Evolutionary conservation across 176 grass and related monocot species (phyloP).

Genomic region (Miscanthus lutarioriparius): DNA sequence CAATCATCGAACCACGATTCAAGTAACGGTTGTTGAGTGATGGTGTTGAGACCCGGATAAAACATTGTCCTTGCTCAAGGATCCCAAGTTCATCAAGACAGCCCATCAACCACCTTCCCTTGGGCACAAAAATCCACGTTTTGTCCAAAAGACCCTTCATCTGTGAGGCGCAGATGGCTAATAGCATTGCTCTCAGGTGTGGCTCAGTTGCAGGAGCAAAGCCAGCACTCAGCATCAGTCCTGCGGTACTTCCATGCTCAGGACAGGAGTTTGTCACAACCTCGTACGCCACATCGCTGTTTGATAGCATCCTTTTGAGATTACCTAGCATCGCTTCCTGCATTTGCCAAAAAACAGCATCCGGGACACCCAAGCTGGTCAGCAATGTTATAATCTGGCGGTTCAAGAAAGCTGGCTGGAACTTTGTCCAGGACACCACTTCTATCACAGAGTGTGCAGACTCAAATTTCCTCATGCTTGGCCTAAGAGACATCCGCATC

Average conservation of each 20-base stretch:
- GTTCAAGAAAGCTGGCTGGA: slow-evolving; percentile 83
- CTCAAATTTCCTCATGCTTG: slow-evolving; percentile 84
- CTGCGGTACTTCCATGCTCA: slow-evolving; percentile 62
- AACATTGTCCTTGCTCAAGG: slow-evolving; percentile 85
- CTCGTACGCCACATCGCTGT: slow-evolving; percentile 62
- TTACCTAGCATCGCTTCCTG: slow-evolving; percentile 66
- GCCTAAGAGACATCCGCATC: slow-evolving; percentile 52
- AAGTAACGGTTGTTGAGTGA: slow-evolving; percentile 49
- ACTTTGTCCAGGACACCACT: slow-evolving; percentile 80
- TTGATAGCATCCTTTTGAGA: slow-evolving; percentile 52
- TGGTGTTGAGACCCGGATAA: slow-evolving; percentile 64
- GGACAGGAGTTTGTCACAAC: slow-evolving; percentile 58
- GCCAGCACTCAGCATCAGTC: slow-evolving; percentile 73
- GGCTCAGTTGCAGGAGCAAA: slow-evolving; percentile 73
- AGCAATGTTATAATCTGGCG: slow-evolving; percentile 83
- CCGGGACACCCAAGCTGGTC: slow-evolving; percentile 60
- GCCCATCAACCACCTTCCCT: slow-evolving; percentile 89
- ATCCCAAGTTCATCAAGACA: slow-evolving; percentile 83
- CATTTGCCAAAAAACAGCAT: slow-evolving; percentile 60
- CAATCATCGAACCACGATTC: slow-evolving; percentile 54
- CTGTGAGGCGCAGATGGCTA: slow-evolving; percentile 68
- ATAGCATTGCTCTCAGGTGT: slow-evolving; percentile 73
- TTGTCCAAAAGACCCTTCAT: slow-evolving; percentile 67
- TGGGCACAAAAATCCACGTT: slow-evolving; percentile 77
- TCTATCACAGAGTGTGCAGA: slow-evolving; percentile 66